Conservation (phyloP, 1,284 basidiomycete genomes). For the Trametes sp. region DNA sequence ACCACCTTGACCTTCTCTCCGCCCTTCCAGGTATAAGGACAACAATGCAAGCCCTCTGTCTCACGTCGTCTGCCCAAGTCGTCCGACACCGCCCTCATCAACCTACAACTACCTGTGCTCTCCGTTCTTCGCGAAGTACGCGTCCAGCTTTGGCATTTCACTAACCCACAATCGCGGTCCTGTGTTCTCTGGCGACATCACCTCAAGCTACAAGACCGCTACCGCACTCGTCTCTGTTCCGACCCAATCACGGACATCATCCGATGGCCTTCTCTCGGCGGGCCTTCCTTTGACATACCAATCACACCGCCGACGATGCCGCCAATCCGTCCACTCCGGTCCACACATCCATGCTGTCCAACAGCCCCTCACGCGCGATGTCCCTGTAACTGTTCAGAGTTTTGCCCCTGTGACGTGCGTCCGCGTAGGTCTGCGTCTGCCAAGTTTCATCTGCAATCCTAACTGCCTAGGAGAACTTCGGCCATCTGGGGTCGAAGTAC, state of each 20-base stretch:
- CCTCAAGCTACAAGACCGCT: background rate
- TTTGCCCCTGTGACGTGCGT: background rate
- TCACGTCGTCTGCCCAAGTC: background rate
- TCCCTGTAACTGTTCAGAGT: background rate
- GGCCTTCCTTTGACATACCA: constrained; percentile 4
- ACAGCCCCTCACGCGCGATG: background rate
- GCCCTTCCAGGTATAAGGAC: background rate
- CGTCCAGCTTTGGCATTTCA: background rate
- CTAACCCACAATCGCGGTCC: background rate
- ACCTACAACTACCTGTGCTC: background rate
- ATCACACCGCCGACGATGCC: background rate
- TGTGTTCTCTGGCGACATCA: background rate
- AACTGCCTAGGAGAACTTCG: no score
- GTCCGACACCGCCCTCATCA: no score
- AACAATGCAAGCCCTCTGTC: background rate
- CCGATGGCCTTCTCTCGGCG: background rate
- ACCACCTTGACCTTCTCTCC: background rate
- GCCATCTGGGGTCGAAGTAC: no score
- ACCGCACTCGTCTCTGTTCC: background rate
- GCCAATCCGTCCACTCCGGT: background rate
- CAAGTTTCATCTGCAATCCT: background rate
- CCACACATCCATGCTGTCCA: background rate
- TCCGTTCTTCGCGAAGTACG: background rate
- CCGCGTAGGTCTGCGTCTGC: no score
- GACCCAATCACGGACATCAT: constrained; percentile 9